A percentile compares a stretch with the other conserved stretches of the same genome.
These are phyloP conservation scores for Hemerocallis citrina DNA, from an alignment of 106 monocot genomes.

Conservation along the genomic window DNA sequence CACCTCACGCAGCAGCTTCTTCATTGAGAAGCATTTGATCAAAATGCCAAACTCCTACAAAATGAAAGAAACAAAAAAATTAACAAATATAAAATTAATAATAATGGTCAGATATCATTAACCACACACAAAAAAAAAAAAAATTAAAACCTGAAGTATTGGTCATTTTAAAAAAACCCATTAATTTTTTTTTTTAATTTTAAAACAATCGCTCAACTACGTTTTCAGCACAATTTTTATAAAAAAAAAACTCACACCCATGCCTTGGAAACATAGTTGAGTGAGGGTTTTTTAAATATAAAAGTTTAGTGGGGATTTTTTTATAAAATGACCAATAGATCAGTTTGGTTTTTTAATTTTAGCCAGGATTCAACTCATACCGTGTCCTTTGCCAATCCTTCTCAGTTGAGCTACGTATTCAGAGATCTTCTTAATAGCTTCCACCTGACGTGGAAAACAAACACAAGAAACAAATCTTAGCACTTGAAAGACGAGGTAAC, in stretches of 20 bases:
- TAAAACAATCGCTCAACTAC: too few species aligned
- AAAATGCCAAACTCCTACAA: slow-evolving; percentile 63
- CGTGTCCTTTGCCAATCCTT: slow-evolving; percentile 91
- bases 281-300: too few species aligned
- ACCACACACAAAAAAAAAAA: not conserved
- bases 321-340: too few species aligned
- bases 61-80: slow-evolving; percentile 4
- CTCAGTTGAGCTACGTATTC: slow-evolving; percentile 84
- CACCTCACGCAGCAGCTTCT: slow-evolving; percentile 16
- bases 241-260: too few species aligned
- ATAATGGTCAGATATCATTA: too few species aligned
- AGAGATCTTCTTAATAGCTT: slow-evolving; percentile 83
- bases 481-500: not conserved
- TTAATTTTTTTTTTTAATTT: too few species aligned
- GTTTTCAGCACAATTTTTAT: too few species aligned
- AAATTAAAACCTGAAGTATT: not conserved
- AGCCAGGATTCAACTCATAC: slow-evolving; percentile 23
- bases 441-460: slow-evolving; percentile 35
- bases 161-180: too few species aligned
- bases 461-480: not conserved
- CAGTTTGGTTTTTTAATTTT: too few species aligned
- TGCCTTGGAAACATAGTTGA: too few species aligned
- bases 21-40: slow-evolving; percentile 53
- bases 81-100: not conserved
- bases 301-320: too few species aligned